Evolutionary conservation across 2,329 filamentous ascomycete species (phyloP).

Genomic region (Elsinoe perseae): DNA sequence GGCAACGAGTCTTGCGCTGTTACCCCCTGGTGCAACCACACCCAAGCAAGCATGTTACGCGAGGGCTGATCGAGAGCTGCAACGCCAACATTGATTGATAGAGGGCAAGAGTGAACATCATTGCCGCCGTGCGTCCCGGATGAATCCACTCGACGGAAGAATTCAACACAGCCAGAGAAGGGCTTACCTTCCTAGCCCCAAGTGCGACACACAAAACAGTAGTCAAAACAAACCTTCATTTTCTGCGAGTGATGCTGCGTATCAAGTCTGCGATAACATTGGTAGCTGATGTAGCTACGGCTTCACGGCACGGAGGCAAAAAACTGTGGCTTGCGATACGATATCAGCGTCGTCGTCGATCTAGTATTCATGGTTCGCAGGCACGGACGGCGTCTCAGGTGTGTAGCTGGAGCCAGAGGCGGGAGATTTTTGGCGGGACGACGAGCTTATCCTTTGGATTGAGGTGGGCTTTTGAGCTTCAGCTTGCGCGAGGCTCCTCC

Average conservation of each 20-base stretch:
- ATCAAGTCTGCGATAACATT: not conserved
- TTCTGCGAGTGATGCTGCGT: not conserved
- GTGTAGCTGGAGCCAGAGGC: not conserved
- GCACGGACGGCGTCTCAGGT: slow-evolving; percentile 2
- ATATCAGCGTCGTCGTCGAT: not conserved
- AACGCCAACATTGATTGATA: not conserved
- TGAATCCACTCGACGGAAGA: not conserved
- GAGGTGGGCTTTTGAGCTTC: not conserved
- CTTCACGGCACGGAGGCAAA: not conserved
- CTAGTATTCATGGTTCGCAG: not conserved
- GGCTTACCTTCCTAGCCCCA: not conserved
- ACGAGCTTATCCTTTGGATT: not conserved
- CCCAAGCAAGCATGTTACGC: not conserved
- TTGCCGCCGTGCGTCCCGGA: not conserved
- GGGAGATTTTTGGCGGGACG: not conserved
- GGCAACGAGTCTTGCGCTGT: not conserved
- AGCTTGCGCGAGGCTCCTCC: not conserved
- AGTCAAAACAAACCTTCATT: not conserved
- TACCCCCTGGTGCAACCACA: too few species aligned
- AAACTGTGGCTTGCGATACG: not conserved
- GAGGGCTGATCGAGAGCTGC: not conserved
- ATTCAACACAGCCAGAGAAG: not conserved
- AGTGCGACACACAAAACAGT: not conserved
- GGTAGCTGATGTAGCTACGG: not conserved
- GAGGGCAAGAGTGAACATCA: not conserved